Conservation (phyloP, 805 yeast genomes). For the Candida bentonensis region DNA sequence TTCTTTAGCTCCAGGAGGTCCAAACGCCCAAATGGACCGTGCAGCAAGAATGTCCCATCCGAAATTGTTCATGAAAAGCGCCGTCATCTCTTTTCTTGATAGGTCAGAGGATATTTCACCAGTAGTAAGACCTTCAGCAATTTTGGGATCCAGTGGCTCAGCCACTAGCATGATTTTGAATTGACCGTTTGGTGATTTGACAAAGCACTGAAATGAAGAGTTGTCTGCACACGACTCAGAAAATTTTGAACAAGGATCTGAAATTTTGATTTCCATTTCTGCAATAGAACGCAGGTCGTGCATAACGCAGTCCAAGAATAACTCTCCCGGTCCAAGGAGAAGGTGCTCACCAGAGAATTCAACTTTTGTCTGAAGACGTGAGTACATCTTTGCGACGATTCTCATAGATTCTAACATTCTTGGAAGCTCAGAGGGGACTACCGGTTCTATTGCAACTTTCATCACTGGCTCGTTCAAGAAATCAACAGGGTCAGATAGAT, state of each 20-base stretch:
- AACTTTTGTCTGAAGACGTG: conserved; percentile 52
- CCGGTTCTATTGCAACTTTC: conserved; percentile 75
- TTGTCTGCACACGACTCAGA: conserved; percentile 59
- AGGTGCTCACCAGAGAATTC: conserved; percentile 86
- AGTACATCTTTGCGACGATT: conserved; percentile 45
- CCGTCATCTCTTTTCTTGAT: neutral
- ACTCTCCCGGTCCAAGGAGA: conserved; percentile 71
- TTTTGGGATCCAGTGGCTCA: conserved; percentile 49
- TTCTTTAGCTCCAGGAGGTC: conserved; percentile 41
- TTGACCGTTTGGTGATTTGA: conserved; percentile 39
- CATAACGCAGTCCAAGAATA: conserved; percentile 70
- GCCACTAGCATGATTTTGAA: conserved; percentile 56
- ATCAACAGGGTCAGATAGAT: conserved; percentile 29
- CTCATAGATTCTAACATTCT: conserved; percentile 56
- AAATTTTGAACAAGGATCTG: conserved; percentile 72
- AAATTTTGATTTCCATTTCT: conserved; percentile 58
- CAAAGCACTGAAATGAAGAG: conserved; percentile 55
- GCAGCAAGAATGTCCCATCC: conserved; percentile 79
- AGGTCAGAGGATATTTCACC: conserved; percentile 25
- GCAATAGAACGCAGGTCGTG: conserved; percentile 58
- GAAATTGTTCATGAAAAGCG: conserved; percentile 28
- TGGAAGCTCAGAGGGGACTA: conserved; percentile 65
- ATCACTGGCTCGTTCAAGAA: conserved; percentile 44
- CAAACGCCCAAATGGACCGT: conserved; percentile 68
- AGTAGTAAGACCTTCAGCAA: conserved; percentile 42